Conservation (phyloP, 176 grass and related monocot species). For the Raddia distichophylla region DNA sequence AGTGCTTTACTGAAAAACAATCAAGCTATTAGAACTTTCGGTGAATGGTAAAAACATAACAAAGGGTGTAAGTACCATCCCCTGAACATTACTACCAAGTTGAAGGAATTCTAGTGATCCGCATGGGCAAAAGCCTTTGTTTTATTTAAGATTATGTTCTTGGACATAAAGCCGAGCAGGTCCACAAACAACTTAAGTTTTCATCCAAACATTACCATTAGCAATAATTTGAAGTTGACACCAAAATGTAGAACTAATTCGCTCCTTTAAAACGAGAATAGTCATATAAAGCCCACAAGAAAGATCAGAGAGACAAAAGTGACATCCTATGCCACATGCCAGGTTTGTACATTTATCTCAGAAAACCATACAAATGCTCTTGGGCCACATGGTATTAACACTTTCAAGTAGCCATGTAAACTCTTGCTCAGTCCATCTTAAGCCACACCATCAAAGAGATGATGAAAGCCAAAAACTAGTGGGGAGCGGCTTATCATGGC, state of each 20-base stretch:
- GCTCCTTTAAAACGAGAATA: not conserved
- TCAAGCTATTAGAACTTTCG: slow-evolving; percentile 46
- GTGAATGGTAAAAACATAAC: not conserved
- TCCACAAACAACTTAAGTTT: not conserved
- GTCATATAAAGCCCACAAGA: slow-evolving; percentile 1
- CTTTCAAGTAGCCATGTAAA: not conserved
- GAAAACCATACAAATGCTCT: not conserved
- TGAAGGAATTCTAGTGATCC: not conserved
- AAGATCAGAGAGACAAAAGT: not conserved
- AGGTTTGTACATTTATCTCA: not conserved
- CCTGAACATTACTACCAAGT: not conserved
- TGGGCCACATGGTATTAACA: not conserved
- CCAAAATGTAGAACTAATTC: not conserved
- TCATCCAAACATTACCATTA: slow-evolving; percentile 4
- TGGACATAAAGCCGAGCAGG: not conserved
- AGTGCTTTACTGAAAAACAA: slow-evolving; percentile 74
- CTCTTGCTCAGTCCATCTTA: not conserved
- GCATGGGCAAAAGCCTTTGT: not conserved
- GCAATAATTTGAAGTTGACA: slow-evolving; percentile 8
- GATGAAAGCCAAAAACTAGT: not conserved
- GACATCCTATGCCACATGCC: not conserved
- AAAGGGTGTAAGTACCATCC: slow-evolving; percentile 6
- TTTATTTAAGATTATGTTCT: not conserved
- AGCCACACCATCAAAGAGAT: not conserved
- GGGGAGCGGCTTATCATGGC: not conserved